phyloP scores from a whole-genome alignment of 73 alveolate genomes.

The Durusdinium trenchii region DNA sequence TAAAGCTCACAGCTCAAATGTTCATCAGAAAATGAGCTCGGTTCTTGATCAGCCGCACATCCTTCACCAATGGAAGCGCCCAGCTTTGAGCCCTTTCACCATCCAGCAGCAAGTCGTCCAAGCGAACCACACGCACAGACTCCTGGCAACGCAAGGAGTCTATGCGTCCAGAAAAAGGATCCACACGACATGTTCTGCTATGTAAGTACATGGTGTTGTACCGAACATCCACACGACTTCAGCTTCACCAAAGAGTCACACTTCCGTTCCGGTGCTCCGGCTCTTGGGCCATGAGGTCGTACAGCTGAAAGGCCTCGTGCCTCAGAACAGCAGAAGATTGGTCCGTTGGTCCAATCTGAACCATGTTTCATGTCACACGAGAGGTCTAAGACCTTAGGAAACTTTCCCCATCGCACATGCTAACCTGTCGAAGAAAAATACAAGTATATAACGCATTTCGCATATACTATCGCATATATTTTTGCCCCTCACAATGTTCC shows the following conservation, averaged over 20 bases:
- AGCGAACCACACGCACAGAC: constrained; percentile 48
- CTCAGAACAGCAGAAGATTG: background rate
- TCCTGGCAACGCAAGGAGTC: background rate
- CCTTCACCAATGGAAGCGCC: constrained; percentile 51
- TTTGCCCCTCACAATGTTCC: background rate
- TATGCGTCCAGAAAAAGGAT: too few relatives aligned
- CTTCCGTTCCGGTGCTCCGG: background rate
- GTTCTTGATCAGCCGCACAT: constrained; percentile 22
- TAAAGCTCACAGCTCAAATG: background rate
- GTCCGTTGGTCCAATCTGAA: background rate
- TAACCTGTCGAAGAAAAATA: too few relatives aligned
- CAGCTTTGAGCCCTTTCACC: background rate
- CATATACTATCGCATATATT: background rate
- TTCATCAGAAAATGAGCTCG: background rate
- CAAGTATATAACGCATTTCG: background rate
- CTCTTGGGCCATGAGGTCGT: constrained; percentile 52
- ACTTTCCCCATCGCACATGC: background rate
- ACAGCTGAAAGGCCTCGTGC: constrained; percentile 73
- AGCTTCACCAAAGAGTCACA: background rate
- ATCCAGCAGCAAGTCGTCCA: constrained; percentile 62
- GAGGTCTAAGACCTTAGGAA: background rate
- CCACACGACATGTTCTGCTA: too few relatives aligned
- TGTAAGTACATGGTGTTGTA: background rate
- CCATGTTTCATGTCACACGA: background rate
- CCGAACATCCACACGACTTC: background rate